Evolutionary conservation across 169 alveolate genomes (phyloP), one percentile per base, ranked within the genome.

Genomic region (Plasmodium yoelii): DNA sequence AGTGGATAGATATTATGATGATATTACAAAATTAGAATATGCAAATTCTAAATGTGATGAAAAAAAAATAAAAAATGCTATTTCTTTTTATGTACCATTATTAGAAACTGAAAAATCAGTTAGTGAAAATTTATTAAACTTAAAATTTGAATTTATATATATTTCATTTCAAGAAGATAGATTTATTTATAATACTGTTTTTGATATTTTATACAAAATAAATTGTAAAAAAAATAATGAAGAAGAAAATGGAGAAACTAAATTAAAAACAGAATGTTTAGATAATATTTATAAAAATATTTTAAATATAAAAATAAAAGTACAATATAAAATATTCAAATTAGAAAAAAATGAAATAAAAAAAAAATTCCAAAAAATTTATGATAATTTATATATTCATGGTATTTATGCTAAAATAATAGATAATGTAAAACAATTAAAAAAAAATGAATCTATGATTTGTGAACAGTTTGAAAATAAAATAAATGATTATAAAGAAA

Each of bases 81-180:
- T 82, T 26, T 80, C 68, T 47, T 82, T 82, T 55, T 82, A 82
- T 65, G 84, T 82, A 2, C 90, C 90, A 46, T 19, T 82, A 60
- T 26, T 82, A 49, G 90, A 82, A 5, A 82, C 82, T 12, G 90
- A 82, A 28, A 82, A 67, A 49, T 82, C 90, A 18, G 56, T 82
- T 13, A 82, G 90, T 67, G 90, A 82, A 18, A 82, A 47, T 47
- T 28, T 82, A 53, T 49, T 82, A 18, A 65, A 46, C 34, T 34
- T 67, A 5, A 53, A 59, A 47, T 82, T 82, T 39, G 51, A 67
- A 15, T 39, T 46, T 55, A 42, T 82, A 8, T 67, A 47, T 6
- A 6, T 82, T 5, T 67, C 75, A 2, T 67, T 24, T 67, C 46
- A 61, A 34, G 90, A 82, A 24, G 13, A 24, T 19, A 67, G 19